Base-by-base conservation (phyloP, 768 basidiomycete species). In the Hypsizygus marmoreus region DNA sequence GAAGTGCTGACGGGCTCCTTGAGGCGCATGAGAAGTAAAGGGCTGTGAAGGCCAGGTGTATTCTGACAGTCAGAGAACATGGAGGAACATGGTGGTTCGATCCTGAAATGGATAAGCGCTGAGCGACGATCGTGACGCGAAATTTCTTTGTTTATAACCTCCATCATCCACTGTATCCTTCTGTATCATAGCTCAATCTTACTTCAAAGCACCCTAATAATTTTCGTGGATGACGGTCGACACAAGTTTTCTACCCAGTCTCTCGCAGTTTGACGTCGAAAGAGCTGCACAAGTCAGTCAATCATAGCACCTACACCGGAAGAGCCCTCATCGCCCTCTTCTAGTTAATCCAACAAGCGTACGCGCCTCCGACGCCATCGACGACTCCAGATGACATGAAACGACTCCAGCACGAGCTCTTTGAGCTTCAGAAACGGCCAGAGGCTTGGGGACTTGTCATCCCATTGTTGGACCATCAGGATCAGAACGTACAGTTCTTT, bases 401-500 rank as follows among this genome's bases (percentile, higher is more conserved):
- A 23, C 73, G 75, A 16, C 68, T 84, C 5, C 88, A 90, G 56
- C 80, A 80, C 42, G 84, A 88, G 48, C 76, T 89, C 4, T 86
- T 86, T 51, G 84, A 88, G 49, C 77, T 89, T 9, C 88, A 90
- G 64, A 87, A 84, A 56, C 70, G 75, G 40, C 82, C 78, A 12
- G 88, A 88, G 56, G 88, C 88, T 3, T 94, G 90, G 91, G 90
- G 88, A 7, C 69, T 94, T 36, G 81, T 92, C 14, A 75, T 88
- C 26, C 90, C 91, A 0, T 76, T 94, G 51, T 67, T 93, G 19
- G 74, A 82, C 11, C 74, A 86, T 57, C 67, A 73, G 22, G 87
- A 95, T 64, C 75, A 76, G 41, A 91, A 91, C 58, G 90, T 95
- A 8, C 88, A 94, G 62, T 97, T 95, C 75, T 95, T 92, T 59